Percentiles rank a stretch among this genome's conserved stretches.
Evolutionary conservation across 1,284 basidiomycete genomes (phyloP).

Genomic region (Microbotryum saponariae): DNA sequence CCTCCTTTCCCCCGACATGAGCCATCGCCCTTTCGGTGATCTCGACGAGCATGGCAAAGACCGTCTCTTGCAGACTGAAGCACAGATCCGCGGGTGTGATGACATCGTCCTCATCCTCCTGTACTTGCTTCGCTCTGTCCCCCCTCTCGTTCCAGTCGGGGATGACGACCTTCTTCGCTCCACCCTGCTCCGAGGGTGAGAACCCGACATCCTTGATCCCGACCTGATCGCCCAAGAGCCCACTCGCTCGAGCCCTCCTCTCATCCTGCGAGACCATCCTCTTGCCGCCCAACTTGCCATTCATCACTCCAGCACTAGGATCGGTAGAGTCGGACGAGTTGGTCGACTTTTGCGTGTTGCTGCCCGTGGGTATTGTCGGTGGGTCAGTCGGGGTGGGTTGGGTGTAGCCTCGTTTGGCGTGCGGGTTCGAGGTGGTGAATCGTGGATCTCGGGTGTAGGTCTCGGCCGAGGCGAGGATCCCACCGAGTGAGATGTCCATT

Average conservation of each 20-base stretch:
- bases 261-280: constrained; percentile 18
- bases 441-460: constrained; percentile 57
- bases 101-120: constrained; percentile 53
- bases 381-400: too few species aligned
- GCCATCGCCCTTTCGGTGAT: constrained; percentile 99
- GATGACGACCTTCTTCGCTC: neutral
- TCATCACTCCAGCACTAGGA: neutral
- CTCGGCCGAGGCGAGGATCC: constrained; percentile 81
- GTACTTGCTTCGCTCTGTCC: constrained; percentile 27
- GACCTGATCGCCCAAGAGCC: constrained; percentile 16
- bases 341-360: constrained; percentile 16
- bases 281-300: neutral
- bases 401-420: neutral
- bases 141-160: constrained; percentile 37
- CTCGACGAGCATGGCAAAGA: constrained; percentile 98
- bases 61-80: constrained; percentile 93
- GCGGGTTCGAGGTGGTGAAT: constrained; percentile 28
- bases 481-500: constrained; percentile 95
- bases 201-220: constrained; percentile 25
- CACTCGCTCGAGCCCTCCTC: constrained; percentile 19
- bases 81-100: constrained; percentile 93
- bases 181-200: constrained; percentile 2
- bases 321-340: constrained; percentile 30
- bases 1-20: constrained; percentile 91
- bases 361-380: neutral